These are phyloP conservation scores for Dictyostelium citrinum DNA, from an alignment of 78 protist species.

Conservation along the genomic window DNA sequence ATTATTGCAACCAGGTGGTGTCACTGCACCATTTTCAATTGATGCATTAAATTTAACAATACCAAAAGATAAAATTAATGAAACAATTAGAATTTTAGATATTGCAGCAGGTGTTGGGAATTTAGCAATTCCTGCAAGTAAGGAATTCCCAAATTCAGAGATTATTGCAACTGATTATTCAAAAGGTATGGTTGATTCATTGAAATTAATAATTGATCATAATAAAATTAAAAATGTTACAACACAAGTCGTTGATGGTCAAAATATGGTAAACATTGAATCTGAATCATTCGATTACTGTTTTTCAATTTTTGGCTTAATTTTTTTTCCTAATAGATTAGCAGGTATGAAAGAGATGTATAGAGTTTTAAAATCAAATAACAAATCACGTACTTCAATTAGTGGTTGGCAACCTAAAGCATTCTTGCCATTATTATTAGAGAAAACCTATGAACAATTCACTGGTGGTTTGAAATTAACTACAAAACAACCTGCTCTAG, in stretches of 20 bases:
- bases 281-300: neutral
- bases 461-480: neutral
- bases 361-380: slow-evolving; percentile 17
- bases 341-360: slow-evolving; percentile 11
- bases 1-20: neutral
- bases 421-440: neutral
- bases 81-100: slow-evolving; percentile 15
- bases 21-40: neutral
- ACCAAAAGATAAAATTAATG: neutral
- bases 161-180: slow-evolving; percentile 40
- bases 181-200: neutral
- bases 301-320: slow-evolving; percentile 44
- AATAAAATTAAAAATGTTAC: neutral
- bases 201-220: neutral
- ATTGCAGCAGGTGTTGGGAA: slow-evolving; percentile 49
- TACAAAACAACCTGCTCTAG: neutral
- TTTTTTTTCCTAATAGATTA: neutral
- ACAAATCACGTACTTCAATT: neutral
- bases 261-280: neutral
- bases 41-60: slow-evolving; percentile 17
- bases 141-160: neutral
- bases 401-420: neutral
- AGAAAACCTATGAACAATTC: neutral
- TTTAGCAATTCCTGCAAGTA: slow-evolving; percentile 7
- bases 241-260: neutral